phyloP scores from a whole-genome alignment of 306 rosid genomes.

The peach (Prunus persica) region DNA sequence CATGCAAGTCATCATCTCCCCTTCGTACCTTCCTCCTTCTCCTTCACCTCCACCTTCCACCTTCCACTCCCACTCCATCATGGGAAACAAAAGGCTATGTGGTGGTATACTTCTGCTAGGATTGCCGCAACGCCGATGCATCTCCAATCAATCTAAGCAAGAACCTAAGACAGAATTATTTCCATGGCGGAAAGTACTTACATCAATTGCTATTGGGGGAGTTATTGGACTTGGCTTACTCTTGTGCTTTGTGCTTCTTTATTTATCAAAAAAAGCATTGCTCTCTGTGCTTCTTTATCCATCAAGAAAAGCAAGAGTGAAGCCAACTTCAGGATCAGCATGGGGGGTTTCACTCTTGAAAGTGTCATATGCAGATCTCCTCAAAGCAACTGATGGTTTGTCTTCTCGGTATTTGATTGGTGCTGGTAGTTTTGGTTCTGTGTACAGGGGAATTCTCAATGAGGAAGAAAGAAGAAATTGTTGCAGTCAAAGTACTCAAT shows the following conservation, averaged over 20 bases:
- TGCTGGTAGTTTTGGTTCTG: conserved; percentile 1
- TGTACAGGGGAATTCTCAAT: background rate
- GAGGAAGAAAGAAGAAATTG: conserved; percentile 4
- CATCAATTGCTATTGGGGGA: too few species aligned
- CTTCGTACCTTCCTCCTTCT: too few species aligned
- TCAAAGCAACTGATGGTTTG: conserved; percentile 17
- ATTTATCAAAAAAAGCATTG: background rate
- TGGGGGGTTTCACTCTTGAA: conserved; percentile 2
- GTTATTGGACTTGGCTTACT: background rate
- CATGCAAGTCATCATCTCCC: too few species aligned
- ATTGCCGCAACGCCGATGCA: background rate
- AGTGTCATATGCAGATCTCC: conserved; percentile 20
- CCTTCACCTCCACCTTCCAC: too few species aligned
- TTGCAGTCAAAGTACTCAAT: conserved; percentile 22
- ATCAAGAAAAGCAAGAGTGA: background rate
- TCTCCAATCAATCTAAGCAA: background rate
- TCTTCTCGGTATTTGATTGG: conserved; percentile 22
- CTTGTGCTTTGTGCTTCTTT: background rate
- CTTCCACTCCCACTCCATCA: background rate
- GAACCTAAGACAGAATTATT: background rate
- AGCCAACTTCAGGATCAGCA: background rate
- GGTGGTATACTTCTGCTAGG: background rate
- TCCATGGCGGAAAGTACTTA: background rate
- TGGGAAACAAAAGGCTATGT: conserved; percentile 21
- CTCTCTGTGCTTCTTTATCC: background rate